Conservation (phyloP, 768 basidiomycete species). For the Lactarius indigo region DNA sequence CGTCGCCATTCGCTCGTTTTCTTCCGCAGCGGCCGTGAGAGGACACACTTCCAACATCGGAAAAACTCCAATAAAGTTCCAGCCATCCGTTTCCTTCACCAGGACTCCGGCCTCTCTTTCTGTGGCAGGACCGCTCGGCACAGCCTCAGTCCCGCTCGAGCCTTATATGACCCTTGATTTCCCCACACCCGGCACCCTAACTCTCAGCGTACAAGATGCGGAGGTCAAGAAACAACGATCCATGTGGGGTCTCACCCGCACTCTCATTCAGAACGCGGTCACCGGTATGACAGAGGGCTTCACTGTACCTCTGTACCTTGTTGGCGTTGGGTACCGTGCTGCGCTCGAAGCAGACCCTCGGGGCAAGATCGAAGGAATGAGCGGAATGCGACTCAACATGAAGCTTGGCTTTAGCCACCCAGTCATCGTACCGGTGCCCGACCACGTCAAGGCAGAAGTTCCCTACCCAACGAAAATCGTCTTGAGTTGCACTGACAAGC, state of each 20-base stretch:
- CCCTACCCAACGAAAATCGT: constrained; percentile 81
- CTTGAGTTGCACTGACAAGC: constrained; percentile 83
- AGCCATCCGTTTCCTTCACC: constrained; percentile 42
- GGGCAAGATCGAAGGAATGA: constrained; percentile 48
- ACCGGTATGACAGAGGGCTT: constrained; percentile 88
- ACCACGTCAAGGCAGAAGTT: constrained; percentile 75
- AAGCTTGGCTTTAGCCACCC: constrained; percentile 92
- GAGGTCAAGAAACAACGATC: constrained; percentile 73
- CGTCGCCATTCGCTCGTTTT: constrained; percentile 19
- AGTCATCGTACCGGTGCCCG: constrained; percentile 78
- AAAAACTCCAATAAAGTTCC: constrained; percentile 49
- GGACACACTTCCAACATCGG: constrained; percentile 45
- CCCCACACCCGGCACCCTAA: constrained; percentile 34
- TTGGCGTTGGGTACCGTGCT: constrained; percentile 93
- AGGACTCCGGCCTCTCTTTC: constrained; percentile 38
- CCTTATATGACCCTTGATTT: constrained; percentile 43
- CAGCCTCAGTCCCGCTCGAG: constrained; percentile 45
- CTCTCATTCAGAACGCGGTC: constrained; percentile 86
- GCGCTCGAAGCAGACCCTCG: constrained; percentile 78
- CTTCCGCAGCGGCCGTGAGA: constrained; percentile 12
- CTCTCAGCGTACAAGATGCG: constrained; percentile 52
- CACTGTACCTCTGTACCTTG: constrained; percentile 76
- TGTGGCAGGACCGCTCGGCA: constrained; percentile 59
- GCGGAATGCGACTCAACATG: constrained; percentile 73
- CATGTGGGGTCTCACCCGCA: constrained; percentile 95